Evolutionary conservation across 1,284 basidiomycete genomes (phyloP), one percentile per base, ranked within the genome.

Genomic region (Papiliotrema fonsecae): DNA sequence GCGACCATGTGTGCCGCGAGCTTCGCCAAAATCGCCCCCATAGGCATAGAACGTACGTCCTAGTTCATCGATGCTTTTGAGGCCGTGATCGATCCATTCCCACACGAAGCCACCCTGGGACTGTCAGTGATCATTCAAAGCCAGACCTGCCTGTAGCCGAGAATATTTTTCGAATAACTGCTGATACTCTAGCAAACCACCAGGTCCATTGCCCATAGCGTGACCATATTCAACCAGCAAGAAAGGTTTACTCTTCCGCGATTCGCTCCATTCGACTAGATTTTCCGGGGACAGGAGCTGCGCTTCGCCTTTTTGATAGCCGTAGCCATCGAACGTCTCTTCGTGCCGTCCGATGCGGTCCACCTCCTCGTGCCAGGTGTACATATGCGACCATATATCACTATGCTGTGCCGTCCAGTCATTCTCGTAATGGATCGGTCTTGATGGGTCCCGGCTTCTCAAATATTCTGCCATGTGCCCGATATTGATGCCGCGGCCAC

Each of bases 1-100:
- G 26, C 47, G 48, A 40, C 56, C 60, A 37, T 62, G 54, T 11
- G 55, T 37, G 5, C n/a, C 36, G 9, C 36, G 11, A 42, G 50
- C 50, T 49, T 62, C 60, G 19, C 58, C 60, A 54, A 62, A 62
- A 45, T 62, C 60, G 9, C 60, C 60, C 16, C 60, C 60, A 38
- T 60, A 60, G 25, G 41, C 49, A 26, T 31, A 62, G 49, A 51
- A 58, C 30, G 21, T 11, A 18, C 21, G 26, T 6, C 56, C 56
- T 27, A 55, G 49, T 19, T 21, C 36, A 6, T 35, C 36, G 18
- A 32, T 37, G 36, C 49, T 38, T 2, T 25, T 48, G 24, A 62
- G 30, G 14, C 58, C 60, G 42, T 62, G 60, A 50, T 62, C 60
- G 31, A 56, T 57, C 60, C 60, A 62, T 39, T 62, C 60, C 60